Evolutionary conservation across 495 filamentous ascomycete genomes (phyloP).

Genomic region (Glarea lozoyensis): DNA sequence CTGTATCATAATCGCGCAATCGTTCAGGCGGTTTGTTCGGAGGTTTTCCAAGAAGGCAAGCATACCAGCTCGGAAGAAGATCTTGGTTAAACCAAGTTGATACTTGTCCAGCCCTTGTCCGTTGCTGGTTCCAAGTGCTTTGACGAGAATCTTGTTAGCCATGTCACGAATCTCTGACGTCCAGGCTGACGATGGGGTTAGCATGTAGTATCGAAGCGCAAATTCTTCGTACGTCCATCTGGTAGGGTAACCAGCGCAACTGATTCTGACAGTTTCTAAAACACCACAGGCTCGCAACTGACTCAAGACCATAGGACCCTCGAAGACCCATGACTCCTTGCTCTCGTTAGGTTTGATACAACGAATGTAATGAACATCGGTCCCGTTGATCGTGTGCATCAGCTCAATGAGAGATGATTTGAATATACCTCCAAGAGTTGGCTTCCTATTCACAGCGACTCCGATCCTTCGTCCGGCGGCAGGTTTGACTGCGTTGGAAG

Average conservation of each 20-base stretch:
- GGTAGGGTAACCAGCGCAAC: conserved; percentile 94
- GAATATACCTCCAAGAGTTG: conserved; percentile 96
- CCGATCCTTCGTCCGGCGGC: conserved; percentile 74
- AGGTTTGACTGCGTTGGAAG: conserved; percentile 58
- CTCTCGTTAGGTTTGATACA: conserved; percentile 99
- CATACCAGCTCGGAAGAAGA: conserved; percentile 99
- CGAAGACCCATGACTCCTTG: conserved; percentile 96
- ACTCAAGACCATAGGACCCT: conserved; percentile 97
- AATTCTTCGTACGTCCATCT: conserved; percentile 99
- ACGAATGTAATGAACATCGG: conserved; percentile 97
- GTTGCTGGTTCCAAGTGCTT: conserved; percentile 71
- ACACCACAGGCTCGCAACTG: conserved; percentile 98
- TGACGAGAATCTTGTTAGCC: conserved; percentile 83
- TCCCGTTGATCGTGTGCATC: conserved; percentile 95
- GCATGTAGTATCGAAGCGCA: conserved; percentile 95
- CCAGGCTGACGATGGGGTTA: conserved; percentile 86
- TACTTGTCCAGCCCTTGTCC: conserved; percentile 87
- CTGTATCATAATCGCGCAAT: conserved; percentile 96
- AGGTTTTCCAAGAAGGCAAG: conserved; percentile 94
- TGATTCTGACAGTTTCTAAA: conserved; percentile 95
- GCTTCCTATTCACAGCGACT: conserved; percentile 89
- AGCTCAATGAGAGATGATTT: conserved; percentile 96
- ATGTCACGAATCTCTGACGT: conserved; percentile 89
- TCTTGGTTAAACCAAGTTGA: conserved; percentile 93
- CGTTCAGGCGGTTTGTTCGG: conserved; percentile 79